Evolutionary conservation across 306 rosid species (phyloP).

Genomic region (Cucurbita moschata): DNA sequence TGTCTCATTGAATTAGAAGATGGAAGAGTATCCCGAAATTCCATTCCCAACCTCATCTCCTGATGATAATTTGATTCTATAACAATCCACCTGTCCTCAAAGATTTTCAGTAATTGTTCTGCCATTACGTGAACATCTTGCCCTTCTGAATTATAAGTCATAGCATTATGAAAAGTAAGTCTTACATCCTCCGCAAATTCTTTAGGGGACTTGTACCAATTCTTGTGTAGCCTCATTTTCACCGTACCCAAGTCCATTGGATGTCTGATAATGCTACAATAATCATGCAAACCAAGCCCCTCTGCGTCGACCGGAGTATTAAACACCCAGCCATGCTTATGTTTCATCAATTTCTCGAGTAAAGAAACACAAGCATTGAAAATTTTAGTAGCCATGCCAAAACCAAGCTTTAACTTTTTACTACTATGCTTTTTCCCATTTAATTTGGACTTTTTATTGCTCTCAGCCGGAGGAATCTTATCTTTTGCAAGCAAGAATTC

Average conservation of each 20-base stretch:
- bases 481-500: conserved; percentile 90
- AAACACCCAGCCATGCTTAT: conserved; percentile 89
- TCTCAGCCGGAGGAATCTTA: conserved; percentile 77
- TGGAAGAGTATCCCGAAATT: conserved; percentile 28
- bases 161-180: conserved; percentile 78
- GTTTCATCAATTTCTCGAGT: conserved; percentile 89
- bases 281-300: conserved; percentile 79
- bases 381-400: conserved; percentile 57
- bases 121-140: conserved; percentile 98
- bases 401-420: conserved; percentile 36
- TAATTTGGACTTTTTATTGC: conserved; percentile 59
- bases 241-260: conserved; percentile 94
- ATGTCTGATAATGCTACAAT: conserved; percentile 49
- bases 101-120: conserved; percentile 51
- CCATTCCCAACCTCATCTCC: conserved; percentile 44
- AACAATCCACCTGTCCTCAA: conserved; percentile 81
- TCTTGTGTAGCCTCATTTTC: conserved; percentile 62
- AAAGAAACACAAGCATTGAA: conserved; percentile 72
- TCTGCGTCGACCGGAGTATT: conserved; percentile 65
- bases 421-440: conserved; percentile 57
- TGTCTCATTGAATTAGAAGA: conserved; percentile 54
- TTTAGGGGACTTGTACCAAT: conserved; percentile 83
- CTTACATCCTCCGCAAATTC: conserved; percentile 96
- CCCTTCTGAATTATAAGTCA: conserved; percentile 79
- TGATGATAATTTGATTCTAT: conserved; percentile 78